Conservation (phyloP, 2,329 filamentous ascomycete species). For the Beauveria bassiana region DNA sequence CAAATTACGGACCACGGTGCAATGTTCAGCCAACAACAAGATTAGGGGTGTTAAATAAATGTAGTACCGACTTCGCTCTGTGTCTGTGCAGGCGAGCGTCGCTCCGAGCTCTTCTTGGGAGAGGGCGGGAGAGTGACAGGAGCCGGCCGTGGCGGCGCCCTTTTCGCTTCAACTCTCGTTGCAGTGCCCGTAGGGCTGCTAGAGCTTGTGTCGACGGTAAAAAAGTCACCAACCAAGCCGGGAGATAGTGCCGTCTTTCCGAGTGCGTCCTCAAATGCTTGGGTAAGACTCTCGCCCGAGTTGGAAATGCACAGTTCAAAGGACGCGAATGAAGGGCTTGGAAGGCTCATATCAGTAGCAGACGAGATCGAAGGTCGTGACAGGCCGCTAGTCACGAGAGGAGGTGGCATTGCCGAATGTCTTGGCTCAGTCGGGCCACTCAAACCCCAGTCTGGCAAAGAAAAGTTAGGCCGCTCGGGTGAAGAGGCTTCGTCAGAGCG, state of each 20-base stretch:
- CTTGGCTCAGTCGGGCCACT: slow-evolving; percentile 23
- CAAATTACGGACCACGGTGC: background rate
- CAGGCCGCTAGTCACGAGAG: slow-evolving; percentile 20
- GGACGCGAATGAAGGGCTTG: slow-evolving; percentile 29
- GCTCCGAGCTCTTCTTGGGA: slow-evolving; percentile 1
- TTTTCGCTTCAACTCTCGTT: slow-evolving; percentile 24
- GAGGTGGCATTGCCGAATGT: slow-evolving; percentile 27
- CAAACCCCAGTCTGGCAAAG: slow-evolving; percentile 21
- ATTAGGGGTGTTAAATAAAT: background rate
- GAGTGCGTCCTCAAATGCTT: slow-evolving; percentile 21
- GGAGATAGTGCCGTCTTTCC: background rate
- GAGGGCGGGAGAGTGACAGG: slow-evolving; percentile 23
- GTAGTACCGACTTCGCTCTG: background rate
- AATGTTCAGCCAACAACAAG: background rate
- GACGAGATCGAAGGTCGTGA: slow-evolving; percentile 20
- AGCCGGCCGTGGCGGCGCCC: slow-evolving; percentile 24
- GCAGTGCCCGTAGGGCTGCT: slow-evolving; percentile 4
- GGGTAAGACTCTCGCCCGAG: slow-evolving; percentile 24
- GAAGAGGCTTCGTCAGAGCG: slow-evolving; percentile 8
- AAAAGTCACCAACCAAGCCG: slow-evolving; percentile 12
- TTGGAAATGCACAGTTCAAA: slow-evolving; percentile 27
- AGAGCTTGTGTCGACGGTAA: slow-evolving; percentile 12
- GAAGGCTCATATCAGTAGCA: slow-evolving; percentile 23
- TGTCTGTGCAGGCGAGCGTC: background rate
- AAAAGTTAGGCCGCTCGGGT: slow-evolving; percentile 12